Base-by-base conservation (phyloP, 495 filamentous ascomycete species). In the Hyphodiscus hymeniophilus region DNA sequence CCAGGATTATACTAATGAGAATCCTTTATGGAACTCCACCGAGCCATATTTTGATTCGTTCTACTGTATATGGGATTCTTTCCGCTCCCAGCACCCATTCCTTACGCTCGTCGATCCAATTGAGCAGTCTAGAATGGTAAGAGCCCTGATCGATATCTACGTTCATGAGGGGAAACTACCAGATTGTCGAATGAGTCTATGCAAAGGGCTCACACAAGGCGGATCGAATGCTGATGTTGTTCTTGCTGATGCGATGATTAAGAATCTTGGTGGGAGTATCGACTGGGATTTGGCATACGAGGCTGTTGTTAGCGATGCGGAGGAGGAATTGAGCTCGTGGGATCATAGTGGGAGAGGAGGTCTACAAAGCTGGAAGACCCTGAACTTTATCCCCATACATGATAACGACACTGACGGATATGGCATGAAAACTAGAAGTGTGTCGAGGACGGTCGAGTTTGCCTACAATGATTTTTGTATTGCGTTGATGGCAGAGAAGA, bases 31-130 rank as follows among this genome's bases (percentile, higher is more conserved):
- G 80, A 51, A 75, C 4, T 82, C 75, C 21, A 68, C 63, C 17
- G 84, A 87, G 63, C 84, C 84, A 7, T 87, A 88, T 52, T 89
- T 81, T 55, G 84, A 89, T 60, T 82, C 77, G 16, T 87, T 77
- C 48, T 89, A 87, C 57, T 87, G 79, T 42, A 68, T 78, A 33
- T 87, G 82, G 84, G 84, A 89, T 58, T 76, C 73, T 7, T 89
- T 82, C 55, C 70, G 84, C 7, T 80, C 75, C 30, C 79, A 82
- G 36, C 79, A 86, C 41, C 81, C 80, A 3, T 65, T 89, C 16
- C 61, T 89, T 21, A 87, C 80, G 1, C 63, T 89, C 45, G 55
- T 79, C 7, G 84, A 87, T 54, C 82, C 83, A 0, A 35, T 64
- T 0, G 72, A 76, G 0, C 76, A 85, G 52, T 75, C 76, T 0